Evolutionary conservation across 306 rosid species (phyloP), one percentile per base, ranked within the genome.

Genomic region (Leucaena leucocephala): DNA sequence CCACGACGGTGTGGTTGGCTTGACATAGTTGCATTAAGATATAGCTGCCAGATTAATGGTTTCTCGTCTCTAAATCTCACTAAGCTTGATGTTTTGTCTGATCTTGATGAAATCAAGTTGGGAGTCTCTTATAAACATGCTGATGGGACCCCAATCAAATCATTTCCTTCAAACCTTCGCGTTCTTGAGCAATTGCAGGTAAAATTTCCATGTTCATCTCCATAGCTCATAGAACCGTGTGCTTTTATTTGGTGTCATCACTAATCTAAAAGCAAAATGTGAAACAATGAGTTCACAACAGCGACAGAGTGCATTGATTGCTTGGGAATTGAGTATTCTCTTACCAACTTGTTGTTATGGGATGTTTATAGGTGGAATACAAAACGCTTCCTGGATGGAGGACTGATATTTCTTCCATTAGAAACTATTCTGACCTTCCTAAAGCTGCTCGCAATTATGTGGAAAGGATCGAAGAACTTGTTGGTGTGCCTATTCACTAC

Each of bases 1-100:
- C 99, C 99, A 72, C 93, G 98, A 44, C 96, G 98, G 39, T 95
- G 99, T 85, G 99, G 99, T 69, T 95, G 98, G 98, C 97, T 93
- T 44, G 99, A 95, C 84, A 75, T 95, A 67, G 96, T 90, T 68
- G 92, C 98, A 5, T 78, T 95, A 19, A 89, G 66, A 82, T 95
- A 49, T 82, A 84, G 91, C 74, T 91, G 97, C 76, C 97, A 91
- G 88, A 95, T 95, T 74, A 95, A 95, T 39, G 99, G 98, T 2
- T 87, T 93, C 74, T 91, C 98, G 7, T 83, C 98, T 22, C 81
- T 95, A 78, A 95, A 95, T 85, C 97, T 95, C 80, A 93, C 98
- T 38, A 95, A 95, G 84, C 96, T 93, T 36, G 99, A 95, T 72
- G 98, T 95, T 77, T 83, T 95, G 81, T 91, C 94, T 2, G 98